A percentile compares a stretch with the other conserved stretches of the same genome.
phyloP scores from a whole-genome alignment of 176 grass and related monocot species.

The Bromus sterilis region DNA sequence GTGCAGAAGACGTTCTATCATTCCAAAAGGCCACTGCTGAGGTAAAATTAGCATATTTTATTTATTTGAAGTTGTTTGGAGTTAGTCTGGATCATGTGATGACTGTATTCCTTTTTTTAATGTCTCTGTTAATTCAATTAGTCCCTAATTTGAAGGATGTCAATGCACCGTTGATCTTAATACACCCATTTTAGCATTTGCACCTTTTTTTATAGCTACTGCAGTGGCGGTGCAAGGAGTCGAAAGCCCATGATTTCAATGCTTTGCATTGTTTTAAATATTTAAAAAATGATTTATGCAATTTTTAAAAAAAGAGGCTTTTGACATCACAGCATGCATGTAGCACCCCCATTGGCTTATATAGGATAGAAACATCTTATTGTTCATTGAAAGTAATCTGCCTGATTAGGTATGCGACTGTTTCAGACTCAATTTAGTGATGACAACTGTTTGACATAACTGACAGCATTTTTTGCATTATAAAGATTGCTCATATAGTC shows the following conservation, averaged over 20 bases:
- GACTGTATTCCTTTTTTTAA: neutral
- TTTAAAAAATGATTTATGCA: no score
- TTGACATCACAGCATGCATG: no score
- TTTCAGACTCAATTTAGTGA: neutral
- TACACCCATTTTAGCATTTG: neutral
- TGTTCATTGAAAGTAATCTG: neutral
- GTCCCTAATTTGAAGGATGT: neutral
- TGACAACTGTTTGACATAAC: neutral
- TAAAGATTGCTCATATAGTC: neutral
- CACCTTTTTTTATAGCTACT: neutral
- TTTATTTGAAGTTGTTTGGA: conserved; percentile 6
- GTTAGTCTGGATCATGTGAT: neutral
- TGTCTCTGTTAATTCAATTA: neutral
- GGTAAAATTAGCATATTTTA: conserved; percentile 38
- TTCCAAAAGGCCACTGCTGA: conserved; percentile 55
- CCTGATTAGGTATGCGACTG: neutral
- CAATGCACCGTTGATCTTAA: neutral
- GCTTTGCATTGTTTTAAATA: no score
- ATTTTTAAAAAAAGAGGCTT: no score
- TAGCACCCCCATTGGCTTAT: no score
- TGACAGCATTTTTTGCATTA: neutral
- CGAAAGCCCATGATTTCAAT: no score
- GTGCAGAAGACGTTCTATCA: conserved; percentile 35
- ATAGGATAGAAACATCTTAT: neutral
- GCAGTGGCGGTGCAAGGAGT: no score